Conservation (phyloP, 257 asterid species). For the Solanum piurae region DNA sequence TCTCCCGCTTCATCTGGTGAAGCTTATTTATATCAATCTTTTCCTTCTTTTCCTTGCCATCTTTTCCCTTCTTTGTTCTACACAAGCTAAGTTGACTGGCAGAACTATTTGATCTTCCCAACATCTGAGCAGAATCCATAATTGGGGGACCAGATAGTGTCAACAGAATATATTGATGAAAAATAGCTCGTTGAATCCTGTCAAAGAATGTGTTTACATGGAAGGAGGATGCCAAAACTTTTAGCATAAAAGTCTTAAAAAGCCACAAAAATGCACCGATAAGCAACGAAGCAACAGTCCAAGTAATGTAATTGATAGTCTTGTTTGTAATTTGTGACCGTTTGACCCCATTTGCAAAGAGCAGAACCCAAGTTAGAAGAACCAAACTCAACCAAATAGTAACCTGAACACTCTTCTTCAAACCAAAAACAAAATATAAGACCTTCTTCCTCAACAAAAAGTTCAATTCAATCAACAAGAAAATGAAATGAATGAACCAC, state of each 20-base stretch:
- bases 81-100: conserved; percentile 40
- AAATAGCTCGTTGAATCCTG: conserved; percentile 60
- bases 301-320: conserved; percentile 43
- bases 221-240: conserved; percentile 70
- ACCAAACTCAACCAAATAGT: conserved; percentile 56
- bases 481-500: conserved; percentile 52
- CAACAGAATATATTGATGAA: conserved; percentile 59
- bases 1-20: conserved; percentile 66
- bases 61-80: conserved; percentile 37
- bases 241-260: conserved; percentile 54
- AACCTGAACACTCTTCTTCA: conserved; percentile 59
- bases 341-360: conserved; percentile 31
- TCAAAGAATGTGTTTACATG: conserved; percentile 76
- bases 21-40: conserved; percentile 55
- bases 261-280: conserved; percentile 68
- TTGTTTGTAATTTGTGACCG: conserved; percentile 10
- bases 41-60: conserved; percentile 36
- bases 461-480: conserved; percentile 62
- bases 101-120: conserved; percentile 43
- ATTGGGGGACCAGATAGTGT: conserved; percentile 65
- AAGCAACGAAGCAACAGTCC: conserved; percentile 54
- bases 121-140: conserved; percentile 42
- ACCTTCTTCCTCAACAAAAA: conserved; percentile 60
- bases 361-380: conserved; percentile 55
- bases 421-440: conserved; percentile 59